These are phyloP conservation scores for Heterobasidion occidentale DNA, from an alignment of 1,284 basidiomycete species.

Conservation along the genomic window DNA sequence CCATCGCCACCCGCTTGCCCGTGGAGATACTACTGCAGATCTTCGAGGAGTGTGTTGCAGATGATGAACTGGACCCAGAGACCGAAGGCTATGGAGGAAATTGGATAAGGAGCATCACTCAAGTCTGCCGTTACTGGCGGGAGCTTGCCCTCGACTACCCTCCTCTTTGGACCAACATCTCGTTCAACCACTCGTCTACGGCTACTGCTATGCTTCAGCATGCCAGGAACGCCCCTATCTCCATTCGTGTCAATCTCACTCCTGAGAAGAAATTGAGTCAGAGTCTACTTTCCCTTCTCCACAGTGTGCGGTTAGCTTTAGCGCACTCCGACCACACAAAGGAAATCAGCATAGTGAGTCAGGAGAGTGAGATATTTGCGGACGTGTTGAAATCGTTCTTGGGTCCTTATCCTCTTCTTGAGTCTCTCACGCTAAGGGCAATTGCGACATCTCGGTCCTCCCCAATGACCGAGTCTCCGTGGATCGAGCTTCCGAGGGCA, in stretches of 20 bases:
- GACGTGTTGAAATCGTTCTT: conserved; percentile 8
- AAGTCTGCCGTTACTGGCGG: conserved; percentile 19
- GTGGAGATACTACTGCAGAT: conserved; percentile 10
- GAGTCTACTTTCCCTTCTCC: not conserved
- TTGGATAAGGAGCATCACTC: conserved; percentile 6
- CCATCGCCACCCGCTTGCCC: not conserved
- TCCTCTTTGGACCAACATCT: conserved; percentile 9
- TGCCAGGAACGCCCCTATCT: conserved; percentile 8
- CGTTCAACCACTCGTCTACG: conserved; percentile 5
- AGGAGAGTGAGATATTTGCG: conserved; percentile 2
- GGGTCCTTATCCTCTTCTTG: conserved; percentile 5
- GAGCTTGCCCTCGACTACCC: conserved; percentile 12
- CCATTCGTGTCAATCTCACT: conserved; percentile 9
- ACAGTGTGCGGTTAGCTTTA: conserved; percentile 8
- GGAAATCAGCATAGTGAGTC: conserved; percentile 8
- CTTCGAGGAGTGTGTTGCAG: conserved; percentile 10
- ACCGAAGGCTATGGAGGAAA: conserved; percentile 3
- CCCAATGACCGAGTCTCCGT: conserved; percentile 1
- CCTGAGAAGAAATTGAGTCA: conserved; percentile 3
- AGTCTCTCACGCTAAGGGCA: conserved; percentile 7
- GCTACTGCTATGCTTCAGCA: conserved; percentile 10
- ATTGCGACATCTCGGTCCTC: conserved; percentile 3
- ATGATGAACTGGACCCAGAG: conserved; percentile 10
- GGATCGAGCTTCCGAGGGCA: conserved; percentile 5
- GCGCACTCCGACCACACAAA: conserved; percentile 10